A percentile compares a stretch with the other conserved stretches of the same genome.
Conservation (phyloP, 2,329 filamentous ascomycete species). For the Penicillium corylophilum region DNA sequence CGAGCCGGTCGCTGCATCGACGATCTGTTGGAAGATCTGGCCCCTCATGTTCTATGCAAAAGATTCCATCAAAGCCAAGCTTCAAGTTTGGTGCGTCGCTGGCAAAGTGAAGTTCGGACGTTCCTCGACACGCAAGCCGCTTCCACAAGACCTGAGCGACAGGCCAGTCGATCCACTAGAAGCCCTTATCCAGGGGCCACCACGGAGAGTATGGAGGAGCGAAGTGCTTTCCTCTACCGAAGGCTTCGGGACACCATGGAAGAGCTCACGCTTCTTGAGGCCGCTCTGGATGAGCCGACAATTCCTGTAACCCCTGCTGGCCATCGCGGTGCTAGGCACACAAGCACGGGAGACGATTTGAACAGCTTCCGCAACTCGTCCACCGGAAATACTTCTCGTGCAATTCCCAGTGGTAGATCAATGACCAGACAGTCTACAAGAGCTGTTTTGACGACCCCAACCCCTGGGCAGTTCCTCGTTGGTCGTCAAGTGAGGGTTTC, state of each 20-base stretch:
- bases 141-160: not conserved
- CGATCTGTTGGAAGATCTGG: constrained; percentile 18
- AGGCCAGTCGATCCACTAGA: not conserved
- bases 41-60: constrained; percentile 24
- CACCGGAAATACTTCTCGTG: not conserved
- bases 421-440: not conserved
- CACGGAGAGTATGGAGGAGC: not conserved
- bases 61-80: constrained; percentile 22
- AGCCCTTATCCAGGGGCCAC: not conserved
- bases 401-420: not conserved
- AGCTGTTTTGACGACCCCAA: no score
- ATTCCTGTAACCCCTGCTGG: not conserved
- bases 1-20: constrained; percentile 11
- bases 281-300: not conserved
- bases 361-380: not conserved
- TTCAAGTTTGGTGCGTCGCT: constrained; percentile 3
- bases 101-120: constrained; percentile 8
- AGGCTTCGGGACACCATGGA: not conserved
- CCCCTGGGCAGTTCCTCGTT: not conserved
- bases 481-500: not conserved
- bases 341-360: not conserved
- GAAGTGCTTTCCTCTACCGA: not conserved
- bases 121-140: not conserved
- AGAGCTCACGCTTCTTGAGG: not conserved
- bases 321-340: not conserved